These are phyloP conservation scores for Marasmius oreades DNA, from an alignment of 1,284 basidiomycete species.

Conservation along the genomic window DNA sequence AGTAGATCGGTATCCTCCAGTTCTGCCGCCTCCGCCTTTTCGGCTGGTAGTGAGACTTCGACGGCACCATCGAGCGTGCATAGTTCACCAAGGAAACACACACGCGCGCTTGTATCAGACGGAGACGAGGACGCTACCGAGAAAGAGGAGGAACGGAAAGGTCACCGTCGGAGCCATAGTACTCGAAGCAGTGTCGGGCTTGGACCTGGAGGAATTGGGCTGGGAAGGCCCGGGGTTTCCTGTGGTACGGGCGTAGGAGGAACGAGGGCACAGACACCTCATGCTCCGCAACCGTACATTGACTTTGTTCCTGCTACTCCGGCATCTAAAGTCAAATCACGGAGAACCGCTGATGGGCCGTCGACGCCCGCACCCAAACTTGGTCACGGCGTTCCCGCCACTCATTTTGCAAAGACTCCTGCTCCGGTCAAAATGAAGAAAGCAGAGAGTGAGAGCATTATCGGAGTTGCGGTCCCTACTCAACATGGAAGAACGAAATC, in stretches of 20 bases:
- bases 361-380: not conserved
- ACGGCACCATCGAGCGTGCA: conserved; percentile 31
- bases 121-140: not conserved
- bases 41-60: conserved; percentile 36
- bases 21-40: conserved; percentile 37
- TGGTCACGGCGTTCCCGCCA: not conserved
- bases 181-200: not conserved
- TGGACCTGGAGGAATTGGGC: not conserved
- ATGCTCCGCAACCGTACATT: conserved; percentile 33
- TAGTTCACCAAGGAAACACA: conserved; percentile 29
- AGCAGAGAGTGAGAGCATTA: not conserved
- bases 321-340: not conserved
- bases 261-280: not conserved
- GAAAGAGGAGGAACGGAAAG: not conserved
- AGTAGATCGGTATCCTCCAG: conserved; percentile 21
- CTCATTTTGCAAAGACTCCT: not conserved
- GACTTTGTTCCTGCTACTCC: conserved; percentile 66
- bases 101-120: conserved; percentile 18
- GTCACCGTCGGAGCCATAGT: not conserved
- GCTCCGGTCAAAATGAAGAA: not conserved
- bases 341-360: not conserved
- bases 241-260: not conserved
- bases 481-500: conserved; percentile 8
- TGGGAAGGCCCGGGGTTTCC: not conserved
- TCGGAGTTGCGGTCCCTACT: not conserved